Conservation (phyloP, 108 stramenopile genomes). For the Cylindrotheca fusiformis region DNA sequence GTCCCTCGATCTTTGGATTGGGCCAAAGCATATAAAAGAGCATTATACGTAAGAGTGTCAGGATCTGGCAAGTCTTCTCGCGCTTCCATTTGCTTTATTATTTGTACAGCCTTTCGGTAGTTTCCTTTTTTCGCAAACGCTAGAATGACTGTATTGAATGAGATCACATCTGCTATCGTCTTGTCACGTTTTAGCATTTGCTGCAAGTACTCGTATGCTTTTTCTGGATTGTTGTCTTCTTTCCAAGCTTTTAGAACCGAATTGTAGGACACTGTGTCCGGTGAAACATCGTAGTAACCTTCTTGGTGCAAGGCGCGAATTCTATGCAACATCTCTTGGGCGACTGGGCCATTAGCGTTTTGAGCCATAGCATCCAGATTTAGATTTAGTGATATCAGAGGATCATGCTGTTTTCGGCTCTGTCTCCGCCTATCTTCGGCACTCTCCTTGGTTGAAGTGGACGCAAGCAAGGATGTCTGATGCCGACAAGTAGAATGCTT, state of each 20-base stretch:
- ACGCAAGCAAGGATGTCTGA: neutral
- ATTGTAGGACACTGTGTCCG: conserved; percentile 58
- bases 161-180: conserved; percentile 53
- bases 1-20: conserved; percentile 17
- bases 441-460: neutral
- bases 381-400: conserved; percentile 65
- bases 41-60: conserved; percentile 69
- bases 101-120: conserved; percentile 15
- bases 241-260: conserved; percentile 77
- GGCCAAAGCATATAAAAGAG: conserved; percentile 50
- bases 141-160: conserved; percentile 70
- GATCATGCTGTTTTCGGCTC: conserved; percentile 28
- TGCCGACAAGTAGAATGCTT: too few species aligned
- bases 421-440: conserved; percentile 22
- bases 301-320: conserved; percentile 62
- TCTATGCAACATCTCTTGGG: conserved; percentile 64
- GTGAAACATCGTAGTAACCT: conserved; percentile 71
- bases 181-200: conserved; percentile 28
- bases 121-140: conserved; percentile 42
- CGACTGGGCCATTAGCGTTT: conserved; percentile 46
- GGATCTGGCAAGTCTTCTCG: conserved; percentile 20
- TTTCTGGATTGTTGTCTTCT: conserved; percentile 27
- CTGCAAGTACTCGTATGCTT: conserved; percentile 33
- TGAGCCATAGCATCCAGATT: conserved; percentile 72
- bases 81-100: conserved; percentile 35